Percentiles rank a stretch among this genome's conserved stretches.
phyloP scores from a whole-genome alignment of 2,329 filamentous ascomycete species.

The Penicillium sp. region DNA sequence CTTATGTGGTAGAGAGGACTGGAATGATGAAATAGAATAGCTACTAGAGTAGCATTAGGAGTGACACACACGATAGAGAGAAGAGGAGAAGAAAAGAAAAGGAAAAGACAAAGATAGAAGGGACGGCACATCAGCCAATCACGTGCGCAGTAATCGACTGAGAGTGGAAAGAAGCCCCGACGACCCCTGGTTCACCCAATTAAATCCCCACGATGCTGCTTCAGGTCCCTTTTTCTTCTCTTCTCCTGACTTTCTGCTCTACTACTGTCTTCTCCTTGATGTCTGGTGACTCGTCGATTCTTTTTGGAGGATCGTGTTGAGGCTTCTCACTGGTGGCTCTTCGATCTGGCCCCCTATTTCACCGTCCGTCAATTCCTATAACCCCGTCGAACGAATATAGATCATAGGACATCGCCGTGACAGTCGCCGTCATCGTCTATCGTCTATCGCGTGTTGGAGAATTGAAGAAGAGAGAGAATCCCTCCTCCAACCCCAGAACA shows the following conservation, averaged over 20 bases:
- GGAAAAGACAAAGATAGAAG: background rate
- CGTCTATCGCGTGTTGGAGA: background rate
- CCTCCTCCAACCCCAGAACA: background rate
- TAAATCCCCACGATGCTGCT: conserved; percentile 5
- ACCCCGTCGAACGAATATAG: background rate
- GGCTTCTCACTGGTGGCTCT: background rate
- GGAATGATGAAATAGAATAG: too few species aligned
- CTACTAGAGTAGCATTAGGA: too few species aligned
- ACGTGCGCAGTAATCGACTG: background rate
- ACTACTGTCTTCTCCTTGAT: background rate
- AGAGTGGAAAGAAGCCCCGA: background rate
- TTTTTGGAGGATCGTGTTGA: background rate
- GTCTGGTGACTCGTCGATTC: background rate
- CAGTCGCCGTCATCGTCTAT: background rate
- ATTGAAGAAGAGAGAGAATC: background rate
- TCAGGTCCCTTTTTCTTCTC: background rate
- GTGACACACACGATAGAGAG: too few species aligned
- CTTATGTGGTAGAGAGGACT: too few species aligned
- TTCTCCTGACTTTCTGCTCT: background rate
- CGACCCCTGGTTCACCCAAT: conserved; percentile 11
- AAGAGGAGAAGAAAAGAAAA: background rate
- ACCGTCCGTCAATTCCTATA: background rate
- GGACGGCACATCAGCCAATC: background rate
- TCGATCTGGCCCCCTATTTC: background rate
- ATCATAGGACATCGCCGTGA: background rate